phyloP scores from a whole-genome alignment of 208 protist genomes.

The Acanthamoeba triangularis region DNA sequence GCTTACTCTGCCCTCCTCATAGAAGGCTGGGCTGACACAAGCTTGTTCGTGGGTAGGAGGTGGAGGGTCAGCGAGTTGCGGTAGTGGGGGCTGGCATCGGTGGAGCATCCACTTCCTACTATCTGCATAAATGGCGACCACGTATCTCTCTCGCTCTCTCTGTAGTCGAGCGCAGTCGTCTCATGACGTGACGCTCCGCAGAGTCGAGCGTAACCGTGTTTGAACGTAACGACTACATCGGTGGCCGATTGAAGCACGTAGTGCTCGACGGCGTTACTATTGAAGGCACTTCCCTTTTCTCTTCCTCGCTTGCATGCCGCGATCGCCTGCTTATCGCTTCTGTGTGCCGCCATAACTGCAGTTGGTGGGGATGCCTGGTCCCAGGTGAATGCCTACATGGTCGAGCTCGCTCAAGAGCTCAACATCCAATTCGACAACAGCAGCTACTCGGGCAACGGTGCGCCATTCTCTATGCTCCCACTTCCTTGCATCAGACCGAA shows the following conservation, averaged over 20 bases:
- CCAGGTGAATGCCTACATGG: slow-evolving; percentile 71
- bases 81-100: slow-evolving; percentile 37
- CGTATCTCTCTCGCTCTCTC: too few species aligned
- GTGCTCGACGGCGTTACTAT: slow-evolving; percentile 14
- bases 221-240: slow-evolving; percentile 74
- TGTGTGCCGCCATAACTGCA: background rate
- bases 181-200: background rate
- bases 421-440: slow-evolving; percentile 64
- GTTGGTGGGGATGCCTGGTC: slow-evolving; percentile 69
- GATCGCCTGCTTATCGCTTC: background rate
- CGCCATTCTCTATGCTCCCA: background rate
- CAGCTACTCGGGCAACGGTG: slow-evolving; percentile 54
- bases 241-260: slow-evolving; percentile 53
- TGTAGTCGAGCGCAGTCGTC: too few species aligned
- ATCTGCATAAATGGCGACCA: slow-evolving; percentile 45
- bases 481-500: too few species aligned
- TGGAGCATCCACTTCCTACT: slow-evolving; percentile 55
- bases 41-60: background rate
- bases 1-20: too few species aligned
- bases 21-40: too few species aligned
- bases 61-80: background rate
- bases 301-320: background rate
- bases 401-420: slow-evolving; percentile 45
- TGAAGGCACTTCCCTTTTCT: background rate
- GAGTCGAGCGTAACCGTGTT: slow-evolving; percentile 43